Percentiles rank a stretch among this genome's conserved stretches.
These are phyloP conservation scores for Laetiporus sulphureus DNA, from an alignment of 1,284 basidiomycete species.

Conservation along the genomic window DNA sequence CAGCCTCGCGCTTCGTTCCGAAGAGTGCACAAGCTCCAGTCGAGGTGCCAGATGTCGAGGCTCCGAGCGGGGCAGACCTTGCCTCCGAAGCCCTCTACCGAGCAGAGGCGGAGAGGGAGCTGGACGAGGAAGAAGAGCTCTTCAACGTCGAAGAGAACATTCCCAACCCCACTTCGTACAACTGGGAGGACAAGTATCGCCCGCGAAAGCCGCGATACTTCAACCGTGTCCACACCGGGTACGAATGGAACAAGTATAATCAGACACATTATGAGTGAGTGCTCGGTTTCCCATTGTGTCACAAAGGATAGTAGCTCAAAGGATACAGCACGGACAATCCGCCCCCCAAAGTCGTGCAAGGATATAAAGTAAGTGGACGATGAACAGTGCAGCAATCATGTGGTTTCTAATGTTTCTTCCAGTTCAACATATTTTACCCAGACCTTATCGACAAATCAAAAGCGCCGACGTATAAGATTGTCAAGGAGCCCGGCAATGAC, in stretches of 20 bases:
- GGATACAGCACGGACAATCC: constrained; percentile 81
- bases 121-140: constrained; percentile 93
- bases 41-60: constrained; percentile 41
- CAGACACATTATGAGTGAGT: constrained; percentile 96
- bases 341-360: constrained; percentile 96
- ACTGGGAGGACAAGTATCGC: constrained; percentile 98
- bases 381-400: background rate
- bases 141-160: constrained; percentile 90
- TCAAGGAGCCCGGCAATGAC: constrained; percentile 88
- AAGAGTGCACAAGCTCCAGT: constrained; percentile 51
- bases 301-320: background rate
- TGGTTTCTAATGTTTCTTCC: background rate
- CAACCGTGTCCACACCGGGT: constrained; percentile 99
- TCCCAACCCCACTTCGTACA: constrained; percentile 77
- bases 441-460: constrained; percentile 96
- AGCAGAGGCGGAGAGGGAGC: constrained; percentile 83
- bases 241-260: constrained; percentile 99
- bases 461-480: constrained; percentile 91
- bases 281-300: constrained; percentile 15
- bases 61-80: constrained; percentile 68
- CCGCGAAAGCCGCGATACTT: constrained; percentile 99
- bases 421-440: constrained; percentile 94
- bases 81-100: constrained; percentile 82
- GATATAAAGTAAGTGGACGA: constrained; percentile 74
- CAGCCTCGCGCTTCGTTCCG: constrained; percentile 80